Conservation (phyloP, 2,329 filamentous ascomycete species). For the Talaromyces sp. region DNA sequence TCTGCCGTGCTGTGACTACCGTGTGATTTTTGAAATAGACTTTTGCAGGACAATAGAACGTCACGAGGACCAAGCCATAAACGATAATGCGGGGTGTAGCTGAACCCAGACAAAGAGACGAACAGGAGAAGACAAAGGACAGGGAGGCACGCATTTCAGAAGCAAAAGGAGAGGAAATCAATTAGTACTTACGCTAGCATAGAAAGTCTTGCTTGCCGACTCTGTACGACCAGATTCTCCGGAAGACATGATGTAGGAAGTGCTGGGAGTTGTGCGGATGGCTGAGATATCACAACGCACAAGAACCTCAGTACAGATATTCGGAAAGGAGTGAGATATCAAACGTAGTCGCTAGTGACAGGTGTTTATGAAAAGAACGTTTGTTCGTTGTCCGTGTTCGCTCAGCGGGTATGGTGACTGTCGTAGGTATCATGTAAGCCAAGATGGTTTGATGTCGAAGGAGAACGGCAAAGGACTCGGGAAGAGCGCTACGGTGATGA, state of each 20-base stretch:
- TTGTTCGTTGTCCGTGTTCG: neutral
- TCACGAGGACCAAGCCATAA: neutral
- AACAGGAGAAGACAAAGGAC: neutral
- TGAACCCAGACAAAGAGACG: neutral
- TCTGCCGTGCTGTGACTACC: neutral
- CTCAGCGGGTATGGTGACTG: neutral
- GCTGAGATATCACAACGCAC: neutral
- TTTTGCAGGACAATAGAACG: neutral
- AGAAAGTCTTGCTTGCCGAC: conserved; percentile 35
- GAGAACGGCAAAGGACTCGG: neutral
- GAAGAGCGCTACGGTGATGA: neutral
- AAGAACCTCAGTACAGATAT: neutral
- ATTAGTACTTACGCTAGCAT: conserved; percentile 32
- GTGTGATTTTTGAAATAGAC: neutral
- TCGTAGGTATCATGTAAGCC: neutral
- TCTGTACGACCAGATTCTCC: conserved; percentile 28
- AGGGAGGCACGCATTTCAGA: neutral
- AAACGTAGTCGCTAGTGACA: neutral
- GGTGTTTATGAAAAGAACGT: neutral
- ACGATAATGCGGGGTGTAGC: neutral
- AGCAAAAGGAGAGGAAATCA: conserved; percentile 3
- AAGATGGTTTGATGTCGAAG: neutral
- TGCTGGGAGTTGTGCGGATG: neutral
- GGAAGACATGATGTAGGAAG: conserved; percentile 26
- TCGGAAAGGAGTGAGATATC: neutral